Percentiles rank a stretch among this genome's conserved stretches.
These are phyloP conservation scores for Pleochaeta shiraiana DNA, from an alignment of 2,329 filamentous ascomycete genomes.

Conservation along the genomic window DNA sequence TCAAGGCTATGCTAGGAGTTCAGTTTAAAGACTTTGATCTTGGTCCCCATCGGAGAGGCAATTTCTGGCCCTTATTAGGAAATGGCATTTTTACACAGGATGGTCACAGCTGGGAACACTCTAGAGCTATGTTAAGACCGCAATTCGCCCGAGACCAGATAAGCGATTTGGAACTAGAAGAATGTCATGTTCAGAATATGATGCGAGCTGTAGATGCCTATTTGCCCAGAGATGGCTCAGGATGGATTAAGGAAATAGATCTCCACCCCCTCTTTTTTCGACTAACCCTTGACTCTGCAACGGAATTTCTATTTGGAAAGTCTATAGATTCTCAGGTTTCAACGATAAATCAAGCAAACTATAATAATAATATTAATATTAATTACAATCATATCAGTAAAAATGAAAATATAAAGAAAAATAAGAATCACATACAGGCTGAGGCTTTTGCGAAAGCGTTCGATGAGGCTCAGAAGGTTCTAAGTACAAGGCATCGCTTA, in stretches of 20 bases:
- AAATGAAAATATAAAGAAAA: not conserved
- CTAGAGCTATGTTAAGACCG: constrained; percentile 27
- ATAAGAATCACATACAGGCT: not conserved
- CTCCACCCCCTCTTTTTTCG: constrained; percentile 40
- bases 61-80: constrained; percentile 20
- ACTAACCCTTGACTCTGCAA: constrained; percentile 31
- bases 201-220: constrained; percentile 34
- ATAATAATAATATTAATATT: not conserved
- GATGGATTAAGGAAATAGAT: constrained; percentile 27
- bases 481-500: constrained; percentile 11
- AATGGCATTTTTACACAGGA: constrained; percentile 18
- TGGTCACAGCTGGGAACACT: constrained; percentile 16
- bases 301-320: constrained; percentile 32
- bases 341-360: constrained; percentile 4
- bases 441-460: constrained; percentile 26
- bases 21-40: constrained; percentile 29
- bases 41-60: constrained; percentile 33
- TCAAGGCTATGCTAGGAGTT: constrained; percentile 31
- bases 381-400: too few relatives aligned
- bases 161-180: constrained; percentile 48
- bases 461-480: constrained; percentile 21
- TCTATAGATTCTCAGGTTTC: constrained; percentile 23
- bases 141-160: constrained; percentile 32
- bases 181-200: constrained; percentile 39
- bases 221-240: constrained; percentile 25